Evolutionary conservation across 306 rosid genomes (phyloP), one percentile per base, ranked within the genome.

Genomic region (Sicyos edulis): DNA sequence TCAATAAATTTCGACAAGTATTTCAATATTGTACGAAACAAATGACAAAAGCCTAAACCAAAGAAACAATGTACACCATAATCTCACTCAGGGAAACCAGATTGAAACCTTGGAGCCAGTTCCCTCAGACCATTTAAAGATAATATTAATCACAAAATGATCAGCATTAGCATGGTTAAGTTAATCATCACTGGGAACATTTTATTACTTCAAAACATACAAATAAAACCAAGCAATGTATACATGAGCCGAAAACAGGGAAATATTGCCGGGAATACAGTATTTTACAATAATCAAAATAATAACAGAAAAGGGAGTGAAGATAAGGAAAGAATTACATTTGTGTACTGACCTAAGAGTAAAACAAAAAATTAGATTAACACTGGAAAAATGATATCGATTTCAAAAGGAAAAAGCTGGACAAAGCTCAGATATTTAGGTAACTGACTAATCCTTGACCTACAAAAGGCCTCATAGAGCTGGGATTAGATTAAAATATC

Each of bases 81-180:
- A 3, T 19, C 50, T 37, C 16, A 10, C 54, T 3, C 54, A 44
- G 3, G 21, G 19, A 19, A 10, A 22, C 16, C n/a, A 69, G 52
- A 11, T 15, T 34, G 49, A 26, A 55, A 45, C 11, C 24, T 3
- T 1, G 4, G 10, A 26, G 72, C 55, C 13, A 4, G 68, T 78
- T 87, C 91, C 89, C 92, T 81, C 88, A 87, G 86, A 65, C 52
- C 13, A 24, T 19, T 29, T 56, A 75, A 10, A 56, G 4, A 56
- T 52, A 24, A 11, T 1, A n/a, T 71, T 44, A 82, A 81, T 83
- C 92, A 85, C 70, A 42, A 56, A 32, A 49, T 52, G 49, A 73
- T 86, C 92, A 85, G 82, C 66, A 86, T 89, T 89, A 87, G 85
- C 96, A 91, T 82, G 86, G 90, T 80, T 53, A 34, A 77, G 54